Conservation (phyloP, 768 basidiomycete species). For the Auriscalpium vulgare region DNA sequence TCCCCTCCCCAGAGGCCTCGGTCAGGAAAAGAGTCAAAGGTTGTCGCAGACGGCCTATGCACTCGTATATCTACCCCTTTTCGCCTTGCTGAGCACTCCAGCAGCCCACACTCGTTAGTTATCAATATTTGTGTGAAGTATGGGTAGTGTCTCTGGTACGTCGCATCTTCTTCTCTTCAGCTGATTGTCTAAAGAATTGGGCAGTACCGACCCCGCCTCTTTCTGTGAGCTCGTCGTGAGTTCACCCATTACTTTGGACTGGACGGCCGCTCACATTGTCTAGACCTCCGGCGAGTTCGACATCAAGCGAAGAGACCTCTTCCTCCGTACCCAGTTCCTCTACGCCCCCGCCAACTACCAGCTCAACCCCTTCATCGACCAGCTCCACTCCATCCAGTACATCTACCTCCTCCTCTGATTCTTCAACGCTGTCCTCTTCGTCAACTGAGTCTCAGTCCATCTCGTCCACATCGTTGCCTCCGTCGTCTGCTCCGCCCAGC, state of each 20-base stretch:
- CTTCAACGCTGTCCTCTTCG: conserved; percentile 1
- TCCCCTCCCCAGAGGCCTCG: background rate
- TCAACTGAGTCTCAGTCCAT: background rate
- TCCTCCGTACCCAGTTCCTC: background rate
- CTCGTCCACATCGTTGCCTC: background rate
- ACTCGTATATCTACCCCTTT: background rate
- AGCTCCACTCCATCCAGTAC: background rate
- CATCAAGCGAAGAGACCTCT: background rate
- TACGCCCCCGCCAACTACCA: background rate
- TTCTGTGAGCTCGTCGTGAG: background rate
- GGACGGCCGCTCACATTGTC: background rate
- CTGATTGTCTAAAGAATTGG: background rate
- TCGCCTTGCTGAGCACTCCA: background rate
- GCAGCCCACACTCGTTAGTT: background rate
- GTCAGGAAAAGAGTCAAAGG: background rate
- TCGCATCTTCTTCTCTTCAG: background rate
- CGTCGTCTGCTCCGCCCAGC: background rate
- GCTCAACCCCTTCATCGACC: background rate
- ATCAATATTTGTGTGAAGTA: background rate
- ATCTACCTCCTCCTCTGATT: background rate
- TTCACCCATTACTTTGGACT: background rate
- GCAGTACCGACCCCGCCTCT: background rate
- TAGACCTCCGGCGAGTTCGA: background rate
- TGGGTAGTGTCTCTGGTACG: background rate
- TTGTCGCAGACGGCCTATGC: background rate